Percentiles rank a stretch among this genome's conserved stretches.
These are phyloP conservation scores for Colletotrichum lentis DNA, from an alignment of 2,329 filamentous ascomycete genomes.

Conservation along the genomic window DNA sequence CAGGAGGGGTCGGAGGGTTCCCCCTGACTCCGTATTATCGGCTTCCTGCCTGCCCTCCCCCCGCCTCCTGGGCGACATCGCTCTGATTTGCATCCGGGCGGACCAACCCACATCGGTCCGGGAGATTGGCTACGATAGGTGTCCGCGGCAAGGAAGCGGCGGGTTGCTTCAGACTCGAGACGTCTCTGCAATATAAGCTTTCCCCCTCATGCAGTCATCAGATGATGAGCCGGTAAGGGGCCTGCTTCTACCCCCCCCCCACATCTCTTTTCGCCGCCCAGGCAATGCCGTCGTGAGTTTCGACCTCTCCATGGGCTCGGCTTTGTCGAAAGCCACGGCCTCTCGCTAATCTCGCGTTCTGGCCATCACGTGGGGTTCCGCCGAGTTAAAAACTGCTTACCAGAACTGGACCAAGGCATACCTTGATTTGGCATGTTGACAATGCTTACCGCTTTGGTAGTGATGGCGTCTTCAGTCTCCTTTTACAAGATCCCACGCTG, in stretches of 20 bases:
- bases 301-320: constrained; percentile 18
- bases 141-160: neutral
- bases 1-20: no score
- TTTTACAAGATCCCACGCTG: neutral
- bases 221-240: constrained; percentile 13
- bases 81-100: neutral
- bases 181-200: neutral
- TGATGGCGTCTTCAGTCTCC: constrained; percentile 1
- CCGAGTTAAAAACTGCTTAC: neutral
- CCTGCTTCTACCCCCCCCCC: constrained; percentile 2
- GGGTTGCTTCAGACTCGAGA: constrained; percentile 25
- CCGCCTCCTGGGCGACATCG: neutral
- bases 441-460: neutral
- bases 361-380: neutral
- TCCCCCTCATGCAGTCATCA: constrained; percentile 17
- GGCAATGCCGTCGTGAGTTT: neutral
- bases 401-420: neutral
- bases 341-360: neutral
- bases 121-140: neutral
- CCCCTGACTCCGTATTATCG: neutral
- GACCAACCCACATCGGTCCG: neutral
- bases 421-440: constrained; percentile 6
- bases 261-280: neutral
- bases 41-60: neutral
- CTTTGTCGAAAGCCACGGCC: neutral